A percentile compares a stretch with the other conserved stretches of the same genome.
Conservation (phyloP, 2,329 filamentous ascomycete genomes). For the Aspergillus candidus region DNA sequence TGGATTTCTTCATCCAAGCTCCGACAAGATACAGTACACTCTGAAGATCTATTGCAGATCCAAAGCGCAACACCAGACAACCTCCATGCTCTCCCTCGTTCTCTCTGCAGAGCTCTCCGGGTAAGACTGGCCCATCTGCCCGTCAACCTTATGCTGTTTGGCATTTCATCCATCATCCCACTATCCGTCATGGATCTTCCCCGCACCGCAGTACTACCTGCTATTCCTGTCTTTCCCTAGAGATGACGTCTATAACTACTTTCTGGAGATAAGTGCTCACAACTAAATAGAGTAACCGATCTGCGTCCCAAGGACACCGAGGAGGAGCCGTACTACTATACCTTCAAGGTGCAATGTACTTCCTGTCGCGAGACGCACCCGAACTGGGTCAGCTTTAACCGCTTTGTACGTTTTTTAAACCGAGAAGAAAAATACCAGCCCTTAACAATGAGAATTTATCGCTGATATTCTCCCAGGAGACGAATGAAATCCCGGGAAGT, state of each 20-base stretch:
- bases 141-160: neutral
- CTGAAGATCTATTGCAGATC: conserved; percentile 2
- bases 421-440: no score
- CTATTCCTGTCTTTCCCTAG: neutral
- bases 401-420: conserved; percentile 61
- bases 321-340: conserved; percentile 87
- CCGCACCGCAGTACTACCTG: conserved; percentile 9
- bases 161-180: neutral
- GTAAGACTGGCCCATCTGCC: conserved; percentile 17
- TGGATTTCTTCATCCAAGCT: conserved; percentile 6
- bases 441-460: neutral
- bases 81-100: conserved; percentile 35
- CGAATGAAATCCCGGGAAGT: conserved; percentile 85
- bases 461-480: conserved; percentile 55
- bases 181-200: conserved; percentile 5
- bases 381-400: conserved; percentile 78
- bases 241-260: neutral
- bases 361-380: conserved; percentile 87
- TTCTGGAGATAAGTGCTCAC: conserved; percentile 4
- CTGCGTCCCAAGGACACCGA: conserved; percentile 77
- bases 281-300: conserved; percentile 67
- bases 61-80: neutral
- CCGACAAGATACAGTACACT: no score
- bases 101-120: conserved; percentile 35
- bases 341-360: conserved; percentile 97